phyloP scores from a whole-genome alignment of 768 basidiomycete species.

The Rossbeevera mucosa region DNA sequence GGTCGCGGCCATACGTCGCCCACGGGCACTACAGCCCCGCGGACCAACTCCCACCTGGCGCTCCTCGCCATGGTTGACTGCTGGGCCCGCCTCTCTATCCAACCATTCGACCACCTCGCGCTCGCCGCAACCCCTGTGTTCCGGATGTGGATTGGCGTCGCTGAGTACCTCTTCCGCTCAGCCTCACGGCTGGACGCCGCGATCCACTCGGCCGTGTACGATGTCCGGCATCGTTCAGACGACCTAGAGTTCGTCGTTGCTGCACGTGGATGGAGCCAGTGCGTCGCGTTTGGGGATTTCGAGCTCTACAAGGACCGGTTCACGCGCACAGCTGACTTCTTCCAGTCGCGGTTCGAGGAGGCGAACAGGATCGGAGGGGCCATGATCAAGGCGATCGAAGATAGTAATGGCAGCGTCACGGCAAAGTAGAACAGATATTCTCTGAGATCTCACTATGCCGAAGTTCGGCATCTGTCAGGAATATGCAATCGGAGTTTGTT shows the following conservation, averaged over 20 bases:
- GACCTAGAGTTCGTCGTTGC: constrained; percentile 94
- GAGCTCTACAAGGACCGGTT: constrained; percentile 83
- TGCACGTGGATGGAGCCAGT: constrained; percentile 94
- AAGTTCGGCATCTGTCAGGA: neutral
- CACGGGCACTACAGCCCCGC: constrained; percentile 15
- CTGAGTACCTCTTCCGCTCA: constrained; percentile 89
- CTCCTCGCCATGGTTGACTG: constrained; percentile 98
- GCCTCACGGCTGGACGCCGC: constrained; percentile 59
- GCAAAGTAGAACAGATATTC: constrained; percentile 11
- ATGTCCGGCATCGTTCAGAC: constrained; percentile 77
- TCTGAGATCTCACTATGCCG: no score
- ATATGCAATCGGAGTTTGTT: neutral
- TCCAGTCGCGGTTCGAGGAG: constrained; percentile 83
- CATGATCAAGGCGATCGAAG: constrained; percentile 87
- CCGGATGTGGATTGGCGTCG: constrained; percentile 93
- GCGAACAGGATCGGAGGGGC: constrained; percentile 74
- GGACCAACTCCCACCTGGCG: constrained; percentile 84
- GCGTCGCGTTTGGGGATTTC: constrained; percentile 88
- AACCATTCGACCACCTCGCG: constrained; percentile 86
- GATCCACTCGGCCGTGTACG: constrained; percentile 67
- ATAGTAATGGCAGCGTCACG: constrained; percentile 35
- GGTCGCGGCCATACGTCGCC: constrained; percentile 9
- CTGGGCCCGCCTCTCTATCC: constrained; percentile 84
- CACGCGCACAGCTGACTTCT: constrained; percentile 73
- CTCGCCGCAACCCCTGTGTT: constrained; percentile 96